Evolutionary conservation across 2,329 filamentous ascomycete species (phyloP), one percentile per base, ranked within the genome.

Genomic region (Colletotrichum lindemuthianum): DNA sequence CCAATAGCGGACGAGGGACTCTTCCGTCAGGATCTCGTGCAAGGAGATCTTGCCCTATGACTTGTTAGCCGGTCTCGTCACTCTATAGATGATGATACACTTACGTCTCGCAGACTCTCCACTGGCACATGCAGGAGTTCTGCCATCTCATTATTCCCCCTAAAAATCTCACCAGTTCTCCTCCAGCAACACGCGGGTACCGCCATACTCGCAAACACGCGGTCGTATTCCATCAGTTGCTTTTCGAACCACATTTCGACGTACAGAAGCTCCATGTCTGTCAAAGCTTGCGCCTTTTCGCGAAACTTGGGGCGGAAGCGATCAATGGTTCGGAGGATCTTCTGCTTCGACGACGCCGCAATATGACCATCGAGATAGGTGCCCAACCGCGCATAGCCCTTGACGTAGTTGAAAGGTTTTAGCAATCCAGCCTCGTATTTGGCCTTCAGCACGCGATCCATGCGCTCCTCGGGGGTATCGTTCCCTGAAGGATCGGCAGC

Each of bases 161-260:
- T 86, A 75, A 97, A 98, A 51, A 99, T 98, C 80, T 99, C 96
- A 9, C 96, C 96, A 0, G 96, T 99, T 72, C 96, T 86, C 72
- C 96, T 86, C 96, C 96, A 99, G 76, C 95, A 97, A 78, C 96
- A 99, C 12, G 96, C 96, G 0, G 96, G 96, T 67, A 99, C 95
- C 2, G 96, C 96, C 96, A 99, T 99, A 76, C 93, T 97, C 2
- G 96, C 96, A 80, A 99, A 99, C 2, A 99, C 94, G 37, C 96
- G 92, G 73, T 99, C 96, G 72, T 98, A 98, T 75, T 98, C 96
- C 91, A 98, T 96, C 70, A 99, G 80, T 68, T 92, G 96, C 72
- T 91, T 89, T 77, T 99, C 96, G 74, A 99, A 98, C 95, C 96
- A 98, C 93, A 98, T 97, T 79, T 99, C 96, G 10, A 98, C 95